phyloP scores from a whole-genome alignment of 352 stramenopile species.

The Globisporangium spinosum region DNA sequence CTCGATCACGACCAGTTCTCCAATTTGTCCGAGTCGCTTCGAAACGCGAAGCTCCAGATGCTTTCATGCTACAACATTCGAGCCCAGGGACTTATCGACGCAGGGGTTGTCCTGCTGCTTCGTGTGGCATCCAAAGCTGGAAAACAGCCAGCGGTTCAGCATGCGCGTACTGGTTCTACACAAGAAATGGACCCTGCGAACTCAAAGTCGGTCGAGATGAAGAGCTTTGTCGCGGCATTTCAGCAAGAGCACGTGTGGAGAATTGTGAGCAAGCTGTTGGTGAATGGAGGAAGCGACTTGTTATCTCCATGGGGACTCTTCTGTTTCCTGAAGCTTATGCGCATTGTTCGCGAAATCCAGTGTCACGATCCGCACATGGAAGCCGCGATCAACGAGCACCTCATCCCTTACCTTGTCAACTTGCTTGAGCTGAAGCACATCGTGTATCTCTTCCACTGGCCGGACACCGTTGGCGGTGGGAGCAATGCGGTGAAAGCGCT shows the following conservation, averaged over 20 bases:
- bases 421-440: conserved; percentile 60
- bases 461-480: conserved; percentile 72
- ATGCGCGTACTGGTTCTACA: neutral
- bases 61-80: conserved; percentile 67
- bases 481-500: conserved; percentile 78
- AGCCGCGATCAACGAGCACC: conserved; percentile 44
- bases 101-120: conserved; percentile 60
- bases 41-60: conserved; percentile 38
- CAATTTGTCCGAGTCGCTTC: neutral
- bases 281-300: conserved; percentile 47
- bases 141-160: conserved; percentile 17
- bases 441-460: conserved; percentile 63
- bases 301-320: conserved; percentile 84
- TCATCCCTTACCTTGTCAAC: conserved; percentile 57
- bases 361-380: conserved; percentile 40
- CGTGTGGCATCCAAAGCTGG: conserved; percentile 54
- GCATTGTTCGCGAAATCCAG: conserved; percentile 67
- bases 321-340: conserved; percentile 79
- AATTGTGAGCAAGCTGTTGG: conserved; percentile 44
- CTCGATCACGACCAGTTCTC: conserved; percentile 33
- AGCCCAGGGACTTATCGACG: conserved; percentile 59
- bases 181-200: neutral
- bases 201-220: conserved; percentile 22
- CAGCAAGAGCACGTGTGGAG: conserved; percentile 43
- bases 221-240: conserved; percentile 45